Evolutionary conservation across 2,329 filamentous ascomycete species (phyloP), one percentile per base, ranked within the genome.

Genomic region (Colletotrichum melonis): DNA sequence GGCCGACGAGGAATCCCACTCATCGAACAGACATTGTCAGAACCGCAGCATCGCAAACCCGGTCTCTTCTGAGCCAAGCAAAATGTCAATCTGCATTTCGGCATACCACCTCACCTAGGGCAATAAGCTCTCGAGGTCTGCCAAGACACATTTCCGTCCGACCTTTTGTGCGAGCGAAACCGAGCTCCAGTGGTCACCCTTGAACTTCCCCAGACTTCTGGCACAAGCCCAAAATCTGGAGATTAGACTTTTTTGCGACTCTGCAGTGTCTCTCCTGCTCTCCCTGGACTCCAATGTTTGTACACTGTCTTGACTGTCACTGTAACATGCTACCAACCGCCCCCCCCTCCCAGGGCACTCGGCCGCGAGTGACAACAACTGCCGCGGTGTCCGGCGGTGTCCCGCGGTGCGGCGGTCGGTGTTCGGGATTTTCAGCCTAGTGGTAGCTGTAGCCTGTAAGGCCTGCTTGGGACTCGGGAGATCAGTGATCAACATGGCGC

Each of bases 321-420:
- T 42, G 16, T 42, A 42, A 7, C 38, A 42, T 42, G 38, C 38
- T 42, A 42, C 16, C 38, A 16, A 19, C 6, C n/a, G n/a, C n/a
- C n/a, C n/a, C n/a, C n/a, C n/a, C n/a, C 38, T 16, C 38, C 38
- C 5, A 42, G 38, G 38, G 38, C 38, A 19, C 38, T 3, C 38
- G 4, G 6, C 16, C 16, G 38, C 6, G 16, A 42, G 57, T 59
- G 24, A 59, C 57, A 19, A n/a, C 42, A 49, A n/a, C 19, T 49
- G 38, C 67, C 60, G 55, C 67, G 60, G 67, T 62, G 38, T 70
- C 67, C 67, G 67, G 55, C 60, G 67, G 54, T 54, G 8, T 46
- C 28, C 62, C 64, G 55, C 35, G 9, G 12, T 26, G n/a, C 9
- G 14, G 26, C 11, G 35, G 54, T 60, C 58, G 58, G 66, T 32